Evolutionary conservation across 306 rosid species (phyloP), one percentile per base, ranked within the genome.

Genomic region (Cotoneaster glaucophyllus): DNA sequence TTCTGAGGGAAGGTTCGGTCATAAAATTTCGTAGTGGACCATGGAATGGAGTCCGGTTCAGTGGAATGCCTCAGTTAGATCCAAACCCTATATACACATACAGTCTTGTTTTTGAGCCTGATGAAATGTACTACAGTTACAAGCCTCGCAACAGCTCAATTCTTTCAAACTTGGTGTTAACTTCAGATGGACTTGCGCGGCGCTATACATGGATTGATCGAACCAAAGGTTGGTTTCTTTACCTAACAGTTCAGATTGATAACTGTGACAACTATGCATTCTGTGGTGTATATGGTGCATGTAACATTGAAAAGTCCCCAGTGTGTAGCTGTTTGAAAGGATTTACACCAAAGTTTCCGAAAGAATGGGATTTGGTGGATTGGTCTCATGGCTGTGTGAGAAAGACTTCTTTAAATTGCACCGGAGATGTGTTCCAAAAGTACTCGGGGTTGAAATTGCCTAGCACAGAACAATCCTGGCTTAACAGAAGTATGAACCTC

Each of bases 321-420:
- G 15, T 75, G 5, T 88, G 96, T 25, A 70, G 76, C 21, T 91
- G 91, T 64, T 73, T 87, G 62, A 68, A 19, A 12, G 93, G 93
- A 75, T 90, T 83, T 71, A 53, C 28, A 26, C 82, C 91, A 0
- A 79, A 48, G 39, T 76, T 84, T 22, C 15, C 2, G 2, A 3
- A 69, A 25, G 87, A 80, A 5, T 81, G 84, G 86, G 54, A 39
- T 4, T 50, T 48, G 54, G 8, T 2, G 32, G 78, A 1, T 77
- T 71, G 44, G 90, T 81, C 68, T 10, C 52, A 34, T 64, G 88
- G 93, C 17, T 90, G 96, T 74, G 53, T 34, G 39, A 79, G 88
- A 45, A 71, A 18, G 19, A 73, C 65, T 25, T 48, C 70, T 4
- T 31, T 90, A 74, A 18, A 62, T 48, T 88, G 89, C 74, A 18